Percentiles rank a stretch among this genome's conserved stretches.
These are phyloP conservation scores for Aspergillus luchuensis DNA, from an alignment of 2,329 filamentous ascomycete species.

Conservation along the genomic window DNA sequence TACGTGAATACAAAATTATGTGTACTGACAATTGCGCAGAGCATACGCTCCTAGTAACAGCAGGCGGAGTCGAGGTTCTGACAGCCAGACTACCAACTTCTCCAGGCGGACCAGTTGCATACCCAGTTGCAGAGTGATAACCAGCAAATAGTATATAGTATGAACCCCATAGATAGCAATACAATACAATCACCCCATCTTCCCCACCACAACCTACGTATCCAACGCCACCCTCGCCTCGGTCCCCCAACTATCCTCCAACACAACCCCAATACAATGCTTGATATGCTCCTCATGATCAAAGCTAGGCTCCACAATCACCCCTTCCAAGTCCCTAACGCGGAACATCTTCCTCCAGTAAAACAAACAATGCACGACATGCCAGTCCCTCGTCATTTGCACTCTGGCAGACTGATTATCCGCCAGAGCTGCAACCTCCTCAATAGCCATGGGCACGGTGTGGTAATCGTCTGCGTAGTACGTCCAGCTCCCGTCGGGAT, in stretches of 20 bases:
- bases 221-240: constrained; percentile 11
- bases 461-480: constrained; percentile 35
- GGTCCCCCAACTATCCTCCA: constrained; percentile 12
- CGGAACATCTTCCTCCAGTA: constrained; percentile 37
- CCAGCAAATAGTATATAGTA: too few species aligned
- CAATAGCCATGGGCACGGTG: constrained; percentile 15
- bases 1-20: too few species aligned
- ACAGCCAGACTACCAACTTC: constrained; percentile 69
- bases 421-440: neutral
- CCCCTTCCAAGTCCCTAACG: constrained; percentile 4
- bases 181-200: neutral
- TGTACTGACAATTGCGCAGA: constrained; percentile 46
- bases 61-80: constrained; percentile 73
- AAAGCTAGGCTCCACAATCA: constrained; percentile 23
- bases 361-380: constrained; percentile 36
- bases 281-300: constrained; percentile 16
- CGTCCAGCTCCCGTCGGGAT: constrained; percentile 32
- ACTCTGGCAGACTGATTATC: neutral
- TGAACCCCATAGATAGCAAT: neutral
- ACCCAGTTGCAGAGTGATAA: constrained; percentile 41
- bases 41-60: constrained; percentile 78
- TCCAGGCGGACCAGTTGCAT: constrained; percentile 67
- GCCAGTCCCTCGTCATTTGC: constrained; percentile 27
- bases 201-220: neutral
- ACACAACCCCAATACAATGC: constrained; percentile 21